A percentile compares a stretch with the other conserved stretches of the same genome.
Conservation (phyloP, 225 moss, liverwort and hornwort species). For the Physcomitrellopsis africana region DNA sequence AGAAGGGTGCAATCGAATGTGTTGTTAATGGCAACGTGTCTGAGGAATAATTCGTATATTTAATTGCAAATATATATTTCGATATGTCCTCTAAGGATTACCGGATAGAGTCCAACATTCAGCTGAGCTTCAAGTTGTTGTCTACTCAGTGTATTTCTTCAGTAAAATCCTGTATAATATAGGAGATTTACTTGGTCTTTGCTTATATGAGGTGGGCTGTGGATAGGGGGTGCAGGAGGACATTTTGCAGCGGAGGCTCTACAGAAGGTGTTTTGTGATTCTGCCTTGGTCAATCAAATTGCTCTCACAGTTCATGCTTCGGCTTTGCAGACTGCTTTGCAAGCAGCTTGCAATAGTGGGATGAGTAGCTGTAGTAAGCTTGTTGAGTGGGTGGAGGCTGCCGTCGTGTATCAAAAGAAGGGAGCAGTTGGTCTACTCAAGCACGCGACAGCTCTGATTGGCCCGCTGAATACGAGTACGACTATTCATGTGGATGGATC, state of each 20-base stretch:
- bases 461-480: constrained; percentile 58
- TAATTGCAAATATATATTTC: background rate
- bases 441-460: constrained; percentile 74
- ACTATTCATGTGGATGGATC: constrained; percentile 65
- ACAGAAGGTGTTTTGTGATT: constrained; percentile 83
- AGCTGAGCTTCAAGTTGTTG: constrained; percentile 4
- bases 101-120: background rate
- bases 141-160: constrained; percentile 43
- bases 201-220: constrained; percentile 35
- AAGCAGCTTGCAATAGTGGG: constrained; percentile 55
- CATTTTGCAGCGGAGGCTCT: constrained; percentile 84
- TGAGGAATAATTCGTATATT: background rate
- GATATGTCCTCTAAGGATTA: constrained; percentile 9
- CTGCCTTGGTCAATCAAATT: constrained; percentile 74
- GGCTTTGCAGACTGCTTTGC: constrained; percentile 76
- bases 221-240: constrained; percentile 62
- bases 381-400: constrained; percentile 94
- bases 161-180: constrained; percentile 18
- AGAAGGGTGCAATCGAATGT: background rate
- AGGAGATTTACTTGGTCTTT: constrained; percentile 16
- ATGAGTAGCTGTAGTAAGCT: constrained; percentile 63
- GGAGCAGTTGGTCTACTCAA: constrained; percentile 88
- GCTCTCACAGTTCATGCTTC: constrained; percentile 70
- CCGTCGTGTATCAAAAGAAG: constrained; percentile 81
- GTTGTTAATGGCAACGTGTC: constrained; percentile 13